Evolutionary conservation across 441 rosid species (phyloP), one percentile per base, ranked within the genome.

Genomic region (Eruca vesicaria): DNA sequence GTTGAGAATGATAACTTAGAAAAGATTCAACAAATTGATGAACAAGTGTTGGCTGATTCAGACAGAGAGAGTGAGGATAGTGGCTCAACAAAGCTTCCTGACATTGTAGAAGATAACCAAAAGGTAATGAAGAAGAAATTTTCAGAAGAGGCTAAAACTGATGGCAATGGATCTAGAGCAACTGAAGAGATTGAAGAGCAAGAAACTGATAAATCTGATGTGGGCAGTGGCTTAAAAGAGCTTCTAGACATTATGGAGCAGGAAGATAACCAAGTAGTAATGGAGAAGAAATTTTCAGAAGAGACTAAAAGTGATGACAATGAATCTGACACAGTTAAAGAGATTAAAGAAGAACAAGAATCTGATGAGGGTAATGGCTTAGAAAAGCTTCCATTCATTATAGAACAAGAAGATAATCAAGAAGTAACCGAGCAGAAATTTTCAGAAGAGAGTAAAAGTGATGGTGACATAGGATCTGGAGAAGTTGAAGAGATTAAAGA

Each of bases 341-440:
- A 38, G 45, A 38, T 52, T 36, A n/a, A n/a, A n/a, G 63, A 68
- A 36, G 4, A 36, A 4, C 45, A 36, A 36, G 45, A 36, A 36
- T 36, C n/a, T 36, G n/a, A 36, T 19, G 69, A 62, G 19, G 74
- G 63, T 0, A 53, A 12, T 53, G 57, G 7, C 28, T 53, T 63
- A 29, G 68, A 48, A 35, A 18, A 75, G 7, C 31, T 57, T 63
- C 16, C 60, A 16, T 52, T 31, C 9, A n/a, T 33, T 31, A 21
- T 8, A 12, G 74, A 62, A 26, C 57, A 52, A 55, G 63, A 15
- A 38, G 28, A 38, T 5, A 16, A 58, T 5, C 14, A 69, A 74
- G 73, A 74, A 61, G 68, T 38, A 43, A 5, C 8, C 35, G 66
- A 65, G 48, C 6, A 73, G 48, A 15, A 29, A 75, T 28, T 23